A percentile compares a stretch with the other conserved stretches of the same genome.
Conservation (phyloP, 2,329 filamentous ascomycete genomes). For the Rasamsonia emersonii region DNA sequence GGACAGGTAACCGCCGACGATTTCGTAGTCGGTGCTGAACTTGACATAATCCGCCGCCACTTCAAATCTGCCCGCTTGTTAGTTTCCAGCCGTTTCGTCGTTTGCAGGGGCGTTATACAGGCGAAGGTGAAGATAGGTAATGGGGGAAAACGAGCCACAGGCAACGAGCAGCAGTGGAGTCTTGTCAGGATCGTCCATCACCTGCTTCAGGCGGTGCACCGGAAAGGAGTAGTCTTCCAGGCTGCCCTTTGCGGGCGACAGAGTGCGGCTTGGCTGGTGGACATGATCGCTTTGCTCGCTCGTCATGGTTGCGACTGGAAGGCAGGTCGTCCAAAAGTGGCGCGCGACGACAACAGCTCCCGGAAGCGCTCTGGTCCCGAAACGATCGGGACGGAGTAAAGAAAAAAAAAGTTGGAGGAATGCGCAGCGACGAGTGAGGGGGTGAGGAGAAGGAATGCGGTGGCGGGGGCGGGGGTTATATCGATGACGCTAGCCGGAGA, state of each 20-base stretch:
- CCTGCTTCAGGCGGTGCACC: constrained; percentile 35
- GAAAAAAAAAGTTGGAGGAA: background rate
- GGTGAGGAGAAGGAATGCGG: too few species aligned
- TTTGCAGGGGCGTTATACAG: constrained; percentile 11
- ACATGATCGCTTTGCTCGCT: constrained; percentile 21
- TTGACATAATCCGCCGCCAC: constrained; percentile 75
- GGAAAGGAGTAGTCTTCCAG: constrained; percentile 39
- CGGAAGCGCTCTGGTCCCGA: too few species aligned
- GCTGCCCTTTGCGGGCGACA: constrained; percentile 14
- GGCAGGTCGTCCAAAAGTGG: too few species aligned
- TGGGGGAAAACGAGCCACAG: constrained; percentile 59
- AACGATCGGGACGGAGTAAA: too few species aligned
- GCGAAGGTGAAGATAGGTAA: constrained; percentile 52
- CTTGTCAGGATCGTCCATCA: constrained; percentile 40
- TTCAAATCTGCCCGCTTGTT: constrained; percentile 78
- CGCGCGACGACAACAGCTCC: too few species aligned
- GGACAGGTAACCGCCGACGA: constrained; percentile 76
- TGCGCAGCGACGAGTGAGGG: background rate
- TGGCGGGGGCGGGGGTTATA: too few species aligned
- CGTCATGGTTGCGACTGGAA: constrained; percentile 15
- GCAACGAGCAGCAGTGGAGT: constrained; percentile 41
- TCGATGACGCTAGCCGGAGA: too few species aligned
- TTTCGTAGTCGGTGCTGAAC: constrained; percentile 68
- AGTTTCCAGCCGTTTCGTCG: constrained; percentile 43
- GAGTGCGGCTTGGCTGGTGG: constrained; percentile 15